Evolutionary conservation across 2,329 filamentous ascomycete genomes (phyloP).

Genomic region (Aspergillus vadensis): DNA sequence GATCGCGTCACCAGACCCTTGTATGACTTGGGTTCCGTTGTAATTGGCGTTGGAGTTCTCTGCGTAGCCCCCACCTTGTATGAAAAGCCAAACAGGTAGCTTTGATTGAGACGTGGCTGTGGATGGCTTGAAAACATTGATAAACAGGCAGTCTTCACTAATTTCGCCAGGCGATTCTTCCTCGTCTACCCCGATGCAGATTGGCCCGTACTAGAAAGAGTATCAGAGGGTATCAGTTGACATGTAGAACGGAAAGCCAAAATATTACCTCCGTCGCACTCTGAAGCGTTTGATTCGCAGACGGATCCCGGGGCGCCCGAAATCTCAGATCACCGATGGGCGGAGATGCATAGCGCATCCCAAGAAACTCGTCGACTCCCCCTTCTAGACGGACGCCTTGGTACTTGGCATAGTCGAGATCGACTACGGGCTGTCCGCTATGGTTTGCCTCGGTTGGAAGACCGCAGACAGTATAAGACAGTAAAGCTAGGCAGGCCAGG

Average conservation of each 20-base stretch:
- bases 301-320: slow-evolving; percentile 63
- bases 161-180: slow-evolving; percentile 58
- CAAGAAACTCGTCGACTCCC: slow-evolving; percentile 68
- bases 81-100: slow-evolving; percentile 63
- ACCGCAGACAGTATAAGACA: not conserved
- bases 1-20: slow-evolving; percentile 58
- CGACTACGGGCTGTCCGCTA: slow-evolving; percentile 43
- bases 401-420: slow-evolving; percentile 67
- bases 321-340: slow-evolving; percentile 66
- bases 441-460: not conserved
- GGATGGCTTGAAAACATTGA: slow-evolving; percentile 37
- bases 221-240: not conserved
- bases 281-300: slow-evolving; percentile 38
- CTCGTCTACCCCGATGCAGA: slow-evolving; percentile 68
- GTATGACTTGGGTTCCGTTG: slow-evolving; percentile 60
- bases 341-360: slow-evolving; percentile 69
- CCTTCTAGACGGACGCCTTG: slow-evolving; percentile 55
- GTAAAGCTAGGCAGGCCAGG: not conserved
- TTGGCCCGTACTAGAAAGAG: slow-evolving; percentile 28
- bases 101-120: slow-evolving; percentile 43
- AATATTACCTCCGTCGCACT: slow-evolving; percentile 44
- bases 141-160: slow-evolving; percentile 36
- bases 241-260: not conserved
- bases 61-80: slow-evolving; percentile 63
- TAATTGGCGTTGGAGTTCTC: slow-evolving; percentile 53